phyloP scores from a whole-genome alignment of 2,329 filamentous ascomycete genomes.

The Neofusicoccum parvum region DNA sequence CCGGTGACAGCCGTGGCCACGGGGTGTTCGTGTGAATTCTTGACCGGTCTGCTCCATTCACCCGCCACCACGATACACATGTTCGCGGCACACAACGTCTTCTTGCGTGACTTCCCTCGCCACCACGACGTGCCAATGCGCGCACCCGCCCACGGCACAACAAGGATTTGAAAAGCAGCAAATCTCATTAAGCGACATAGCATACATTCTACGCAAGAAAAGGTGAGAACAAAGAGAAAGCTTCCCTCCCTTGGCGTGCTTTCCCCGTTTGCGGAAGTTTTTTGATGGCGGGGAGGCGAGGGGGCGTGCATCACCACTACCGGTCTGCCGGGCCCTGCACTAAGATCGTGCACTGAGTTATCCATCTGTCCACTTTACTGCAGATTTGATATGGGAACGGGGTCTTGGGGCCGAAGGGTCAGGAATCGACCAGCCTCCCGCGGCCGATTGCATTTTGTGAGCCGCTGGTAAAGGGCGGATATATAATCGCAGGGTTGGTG shows the following conservation, averaged over 20 bases:
- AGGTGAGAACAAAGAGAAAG: neutral
- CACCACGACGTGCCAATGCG: too few relatives aligned
- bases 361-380: neutral
- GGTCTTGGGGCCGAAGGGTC: neutral
- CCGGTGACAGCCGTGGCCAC: too few relatives aligned
- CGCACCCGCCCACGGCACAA: too few relatives aligned
- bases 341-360: neutral
- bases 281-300: constrained; percentile 16
- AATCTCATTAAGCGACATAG: neutral
- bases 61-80: too few relatives aligned
- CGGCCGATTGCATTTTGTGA: neutral
- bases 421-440: constrained; percentile 15
- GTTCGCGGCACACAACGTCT: too few relatives aligned
- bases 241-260: neutral
- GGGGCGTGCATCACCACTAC: neutral
- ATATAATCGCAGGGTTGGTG: too few relatives aligned
- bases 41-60: too few relatives aligned
- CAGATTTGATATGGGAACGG: neutral
- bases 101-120: too few relatives aligned
- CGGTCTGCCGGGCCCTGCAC: neutral
- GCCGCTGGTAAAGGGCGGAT: too few relatives aligned
- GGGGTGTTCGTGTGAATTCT: too few relatives aligned
- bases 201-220: neutral
- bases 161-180: neutral
- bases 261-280: neutral